Evolutionary conservation across 768 basidiomycete species (phyloP).

Genomic region (Pholiota microspora): DNA sequence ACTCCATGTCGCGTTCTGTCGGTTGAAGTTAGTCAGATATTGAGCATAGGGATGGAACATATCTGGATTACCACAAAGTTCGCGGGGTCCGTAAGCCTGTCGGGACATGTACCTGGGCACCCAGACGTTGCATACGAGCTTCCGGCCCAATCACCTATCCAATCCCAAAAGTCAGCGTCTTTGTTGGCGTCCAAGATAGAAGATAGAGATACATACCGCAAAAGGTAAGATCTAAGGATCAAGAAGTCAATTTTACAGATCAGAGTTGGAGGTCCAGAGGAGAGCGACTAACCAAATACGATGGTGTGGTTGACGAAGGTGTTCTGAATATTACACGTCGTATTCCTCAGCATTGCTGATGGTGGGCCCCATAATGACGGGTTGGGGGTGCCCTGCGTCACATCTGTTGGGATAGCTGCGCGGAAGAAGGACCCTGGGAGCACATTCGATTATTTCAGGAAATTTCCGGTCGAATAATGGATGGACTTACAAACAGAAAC

Average conservation of each 20-base stretch:
- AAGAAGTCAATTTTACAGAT: neutral
- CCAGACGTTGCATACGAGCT: conserved; percentile 68
- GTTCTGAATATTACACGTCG: conserved; percentile 53
- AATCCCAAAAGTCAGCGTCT: neutral
- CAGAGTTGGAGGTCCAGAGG: conserved; percentile 18
- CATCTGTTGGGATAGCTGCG: conserved; percentile 69
- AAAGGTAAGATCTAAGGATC: conserved; percentile 69
- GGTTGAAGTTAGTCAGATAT: neutral
- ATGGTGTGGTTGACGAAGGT: conserved; percentile 72
- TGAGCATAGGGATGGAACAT: neutral
- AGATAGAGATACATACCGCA: conserved; percentile 49
- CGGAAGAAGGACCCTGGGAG: conserved; percentile 79
- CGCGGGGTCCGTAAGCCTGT: conserved; percentile 58
- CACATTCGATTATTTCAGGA: conserved; percentile 3
- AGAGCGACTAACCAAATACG: conserved; percentile 58
- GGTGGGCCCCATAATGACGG: conserved; percentile 71
- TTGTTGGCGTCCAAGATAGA: too few relatives aligned
- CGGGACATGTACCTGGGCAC: conserved; percentile 74
- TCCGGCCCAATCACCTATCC: conserved; percentile 77
- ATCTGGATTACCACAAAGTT: conserved; percentile 65
- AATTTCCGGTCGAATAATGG: neutral
- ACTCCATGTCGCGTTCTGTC: conserved; percentile 76
- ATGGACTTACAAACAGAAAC: conserved; percentile 71
- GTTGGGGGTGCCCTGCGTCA: conserved; percentile 57
- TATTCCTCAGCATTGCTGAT: conserved; percentile 56